Conservation (phyloP, 2,329 filamentous ascomycete species). For the Hymenoscyphus albidus region DNA sequence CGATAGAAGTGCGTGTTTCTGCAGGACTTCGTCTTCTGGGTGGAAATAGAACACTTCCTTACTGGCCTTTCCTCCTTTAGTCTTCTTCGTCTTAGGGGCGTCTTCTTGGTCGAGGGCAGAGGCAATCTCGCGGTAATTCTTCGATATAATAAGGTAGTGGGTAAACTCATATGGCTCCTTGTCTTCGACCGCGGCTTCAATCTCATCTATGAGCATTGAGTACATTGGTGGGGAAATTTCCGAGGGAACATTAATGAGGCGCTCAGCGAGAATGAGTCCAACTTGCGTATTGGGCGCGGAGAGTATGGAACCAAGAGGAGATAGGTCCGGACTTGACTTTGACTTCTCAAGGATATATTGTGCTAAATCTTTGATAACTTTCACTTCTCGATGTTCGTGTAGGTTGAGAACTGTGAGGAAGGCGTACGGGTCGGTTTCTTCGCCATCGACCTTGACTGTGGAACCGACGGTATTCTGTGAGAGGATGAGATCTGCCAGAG, state of each 20-base stretch:
- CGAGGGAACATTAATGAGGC: conserved; percentile 93
- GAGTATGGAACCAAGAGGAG: conserved; percentile 56
- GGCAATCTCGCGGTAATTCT: conserved; percentile 85
- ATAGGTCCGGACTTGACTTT: conserved; percentile 49
- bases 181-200: conserved; percentile 82
- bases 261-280: conserved; percentile 85
- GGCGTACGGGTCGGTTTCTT: conserved; percentile 87
- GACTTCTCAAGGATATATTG: conserved; percentile 63
- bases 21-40: conserved; percentile 86
- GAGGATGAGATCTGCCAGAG: conserved; percentile 79
- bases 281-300: conserved; percentile 54
- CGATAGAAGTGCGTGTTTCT: conserved; percentile 67
- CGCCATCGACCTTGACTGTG: conserved; percentile 95
- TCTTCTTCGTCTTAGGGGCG: conserved; percentile 56
- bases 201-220: conserved; percentile 87
- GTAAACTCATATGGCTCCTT: conserved; percentile 90
- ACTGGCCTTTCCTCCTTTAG: conserved; percentile 61
- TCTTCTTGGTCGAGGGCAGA: conserved; percentile 72
- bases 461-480: conserved; percentile 85
- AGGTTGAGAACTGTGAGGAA: conserved; percentile 87
- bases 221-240: conserved; percentile 93
- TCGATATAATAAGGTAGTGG: conserved; percentile 87
- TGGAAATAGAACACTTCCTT: conserved; percentile 83
- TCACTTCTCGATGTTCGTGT: conserved; percentile 70
- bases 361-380: conserved; percentile 65